A percentile compares a stretch with the other conserved stretches of the same genome.
phyloP scores from a whole-genome alignment of 768 basidiomycete genomes.

The Filobasidium wieringae region DNA sequence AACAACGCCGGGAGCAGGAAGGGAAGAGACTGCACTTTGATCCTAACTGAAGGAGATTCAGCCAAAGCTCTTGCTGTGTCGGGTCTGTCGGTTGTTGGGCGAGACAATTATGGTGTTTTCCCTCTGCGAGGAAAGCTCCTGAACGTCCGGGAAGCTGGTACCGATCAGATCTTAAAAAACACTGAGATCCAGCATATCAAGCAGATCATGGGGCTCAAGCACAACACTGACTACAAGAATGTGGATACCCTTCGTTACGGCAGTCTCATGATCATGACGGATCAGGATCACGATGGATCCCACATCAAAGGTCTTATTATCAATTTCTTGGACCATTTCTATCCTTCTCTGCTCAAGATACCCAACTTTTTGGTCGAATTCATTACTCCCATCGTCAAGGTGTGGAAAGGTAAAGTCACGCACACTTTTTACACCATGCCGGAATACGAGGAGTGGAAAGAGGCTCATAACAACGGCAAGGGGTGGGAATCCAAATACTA shows the following conservation, averaged over 20 bases:
- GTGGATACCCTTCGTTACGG: constrained; percentile 71
- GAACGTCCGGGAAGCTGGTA: constrained; percentile 91
- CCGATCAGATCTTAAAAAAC: constrained; percentile 96
- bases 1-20: constrained; percentile 86
- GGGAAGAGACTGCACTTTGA: constrained; percentile 76
- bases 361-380: constrained; percentile 93
- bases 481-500: constrained; percentile 93
- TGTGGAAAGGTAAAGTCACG: constrained; percentile 62
- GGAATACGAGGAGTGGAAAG: constrained; percentile 87
- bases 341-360: constrained; percentile 79
- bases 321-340: constrained; percentile 95
- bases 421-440: constrained; percentile 93
- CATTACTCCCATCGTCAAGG: constrained; percentile 93
- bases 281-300: constrained; percentile 99
- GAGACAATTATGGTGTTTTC: constrained; percentile 95
- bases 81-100: constrained; percentile 84
- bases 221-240: constrained; percentile 74
- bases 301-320: constrained; percentile 99
- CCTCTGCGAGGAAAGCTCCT: constrained; percentile 91
- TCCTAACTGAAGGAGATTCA: constrained; percentile 97
- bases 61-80: constrained; percentile 94
- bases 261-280: constrained; percentile 97
- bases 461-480: constrained; percentile 57
- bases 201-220: constrained; percentile 93
- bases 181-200: constrained; percentile 94